Evolutionary conservation across 305 asterid genomes (phyloP), one percentile per base, ranked within the genome.

Genomic region (Withania somnifera): DNA sequence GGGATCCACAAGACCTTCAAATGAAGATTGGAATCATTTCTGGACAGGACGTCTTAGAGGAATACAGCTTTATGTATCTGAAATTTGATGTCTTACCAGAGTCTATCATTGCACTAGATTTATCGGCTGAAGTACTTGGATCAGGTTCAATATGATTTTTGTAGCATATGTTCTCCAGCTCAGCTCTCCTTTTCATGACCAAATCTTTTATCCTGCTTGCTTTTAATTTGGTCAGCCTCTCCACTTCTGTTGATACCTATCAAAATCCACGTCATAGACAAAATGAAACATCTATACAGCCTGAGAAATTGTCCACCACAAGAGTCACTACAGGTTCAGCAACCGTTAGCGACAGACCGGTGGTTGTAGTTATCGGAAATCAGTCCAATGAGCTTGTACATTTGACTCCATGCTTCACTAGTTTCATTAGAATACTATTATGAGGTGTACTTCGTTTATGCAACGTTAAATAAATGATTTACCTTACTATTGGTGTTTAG

Each of bases 191-290:
- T 87, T 93, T 95, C 88, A 87, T 80, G 63, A 95, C 95, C 73
- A 95, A 91, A 84, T 95, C 99, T 87, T 95, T 95, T 97, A 95
- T 85, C 91, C 97, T 90, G 85, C 95, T 92, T 45, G 98, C 93
- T 86, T 95, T 95, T 86, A 93, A 88, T 82, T 92, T 91, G 20
- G 89, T 87, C 40, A 95, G 94, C 89, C 95, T 91, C 91, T 93
- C 97, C 73, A 94, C 95, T 93, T 95, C 99, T 3, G 87, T 86
- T 9, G 93, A 86, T 40, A 84, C 89, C 98, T 95, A 86, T 86
- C 81, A 69, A 77, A 77, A 84, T 53, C 9, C 79, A 80, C 2
- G 38, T 52, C 58, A 28, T 10, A 28, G 42, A 60, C 24, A 63
- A 15, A 63, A 45, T 79, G 47, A 82, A 14, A 36, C 24, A 42